Evolutionary conservation across 2,329 filamentous ascomycete genomes (phyloP).

Genomic region (Metarhizium brunneum): DNA sequence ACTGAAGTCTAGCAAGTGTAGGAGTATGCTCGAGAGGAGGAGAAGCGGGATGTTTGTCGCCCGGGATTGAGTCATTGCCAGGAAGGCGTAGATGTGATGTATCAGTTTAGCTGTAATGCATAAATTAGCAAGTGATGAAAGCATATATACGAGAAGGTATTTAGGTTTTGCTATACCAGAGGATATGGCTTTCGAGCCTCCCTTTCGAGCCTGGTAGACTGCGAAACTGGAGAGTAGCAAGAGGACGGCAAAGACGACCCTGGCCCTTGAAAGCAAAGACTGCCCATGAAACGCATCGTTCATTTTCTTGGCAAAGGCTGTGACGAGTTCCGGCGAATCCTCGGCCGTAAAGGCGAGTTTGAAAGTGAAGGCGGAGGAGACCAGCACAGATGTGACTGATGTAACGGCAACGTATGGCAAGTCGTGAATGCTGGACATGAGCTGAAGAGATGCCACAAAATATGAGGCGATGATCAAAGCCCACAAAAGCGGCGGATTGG

Average conservation of each 20-base stretch:
- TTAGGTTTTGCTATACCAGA: constrained; percentile 16
- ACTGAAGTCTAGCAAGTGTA: constrained; percentile 37
- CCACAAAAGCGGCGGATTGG: constrained; percentile 65
- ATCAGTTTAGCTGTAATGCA: constrained; percentile 30
- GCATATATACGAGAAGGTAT: neutral
- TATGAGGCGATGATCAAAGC: constrained; percentile 61
- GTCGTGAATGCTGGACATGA: constrained; percentile 32
- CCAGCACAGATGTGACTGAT: constrained; percentile 31
- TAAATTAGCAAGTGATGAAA: neutral
- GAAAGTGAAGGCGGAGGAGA: constrained; percentile 60
- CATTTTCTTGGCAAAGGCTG: constrained; percentile 32
- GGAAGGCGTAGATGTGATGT: constrained; percentile 64
- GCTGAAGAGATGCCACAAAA: constrained; percentile 41
- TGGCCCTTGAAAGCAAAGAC: constrained; percentile 38
- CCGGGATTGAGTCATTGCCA: constrained; percentile 80
- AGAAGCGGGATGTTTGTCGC: constrained; percentile 80
- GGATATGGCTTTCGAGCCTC: constrained; percentile 14
- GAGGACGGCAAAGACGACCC: constrained; percentile 41
- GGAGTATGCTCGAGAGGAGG: constrained; percentile 58
- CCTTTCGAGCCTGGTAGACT: constrained; percentile 26
- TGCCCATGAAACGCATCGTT: constrained; percentile 31
- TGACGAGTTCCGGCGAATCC: constrained; percentile 77
- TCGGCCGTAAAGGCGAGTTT: constrained; percentile 83
- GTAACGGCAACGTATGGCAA: constrained; percentile 32
- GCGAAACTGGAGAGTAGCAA: constrained; percentile 27